Conservation (phyloP, 2,329 filamentous ascomycete genomes). For the Alternaria metachromatica region DNA sequence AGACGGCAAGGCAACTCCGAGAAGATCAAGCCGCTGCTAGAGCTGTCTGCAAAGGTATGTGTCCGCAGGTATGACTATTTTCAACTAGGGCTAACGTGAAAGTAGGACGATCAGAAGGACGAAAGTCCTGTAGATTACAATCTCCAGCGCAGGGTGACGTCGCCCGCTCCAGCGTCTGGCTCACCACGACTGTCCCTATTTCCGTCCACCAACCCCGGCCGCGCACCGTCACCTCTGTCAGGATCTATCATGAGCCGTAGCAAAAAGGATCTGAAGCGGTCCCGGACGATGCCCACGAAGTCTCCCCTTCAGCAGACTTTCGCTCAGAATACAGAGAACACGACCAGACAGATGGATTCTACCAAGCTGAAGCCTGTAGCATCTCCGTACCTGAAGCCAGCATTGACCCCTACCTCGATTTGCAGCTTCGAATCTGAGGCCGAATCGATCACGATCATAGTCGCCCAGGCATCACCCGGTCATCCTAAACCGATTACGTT, state of each 20-base stretch:
- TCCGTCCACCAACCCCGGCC: slow-evolving; percentile 30
- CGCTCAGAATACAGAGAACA: slow-evolving; percentile 9
- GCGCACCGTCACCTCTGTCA: slow-evolving; percentile 37
- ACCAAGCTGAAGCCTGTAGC: slow-evolving; percentile 12
- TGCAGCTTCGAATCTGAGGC: slow-evolving; percentile 41
- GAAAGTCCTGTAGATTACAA: slow-evolving; percentile 24
- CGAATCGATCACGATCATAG: slow-evolving; percentile 38
- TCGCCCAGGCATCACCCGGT: slow-evolving; percentile 21
- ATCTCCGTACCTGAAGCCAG: slow-evolving; percentile 20
- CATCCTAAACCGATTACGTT: slow-evolving; percentile 24
- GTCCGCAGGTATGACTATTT: not conserved
- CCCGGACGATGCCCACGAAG: slow-evolving; percentile 38
- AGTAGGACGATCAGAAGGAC: slow-evolving; percentile 24
- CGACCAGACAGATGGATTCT: slow-evolving; percentile 7
- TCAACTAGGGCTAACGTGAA: slow-evolving; percentile 10
- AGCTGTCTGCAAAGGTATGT: slow-evolving; percentile 43
- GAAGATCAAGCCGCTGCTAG: slow-evolving; percentile 42
- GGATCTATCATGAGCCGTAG: slow-evolving; percentile 24
- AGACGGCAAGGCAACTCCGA: slow-evolving; percentile 46
- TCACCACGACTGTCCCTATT: slow-evolving; percentile 43
- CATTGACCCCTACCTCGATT: slow-evolving; percentile 35
- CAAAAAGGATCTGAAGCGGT: slow-evolving; percentile 31
- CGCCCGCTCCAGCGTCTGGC: slow-evolving; percentile 37
- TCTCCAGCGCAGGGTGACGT: slow-evolving; percentile 42
- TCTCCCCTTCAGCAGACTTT: slow-evolving; percentile 39